Evolutionary conservation across 169 alveolate genomes (phyloP), one percentile per base, ranked within the genome.

Genomic region (Babesia bigemina): DNA sequence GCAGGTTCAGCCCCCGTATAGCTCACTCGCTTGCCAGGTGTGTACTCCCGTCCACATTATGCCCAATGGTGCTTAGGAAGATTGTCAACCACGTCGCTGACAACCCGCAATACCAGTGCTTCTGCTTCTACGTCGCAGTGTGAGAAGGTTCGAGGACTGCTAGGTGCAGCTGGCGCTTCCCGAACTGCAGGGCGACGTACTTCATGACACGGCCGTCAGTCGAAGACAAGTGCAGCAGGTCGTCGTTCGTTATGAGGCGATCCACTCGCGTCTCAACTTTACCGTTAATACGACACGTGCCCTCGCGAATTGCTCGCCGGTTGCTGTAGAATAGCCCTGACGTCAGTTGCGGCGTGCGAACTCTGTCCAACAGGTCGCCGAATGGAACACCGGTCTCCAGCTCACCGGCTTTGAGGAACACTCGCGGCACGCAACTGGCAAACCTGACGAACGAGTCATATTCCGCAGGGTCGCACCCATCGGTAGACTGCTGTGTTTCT

Each of bases 251-350:
- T 17, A 81, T 52, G 16, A 16, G 13, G 57, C 56, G 48, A 4
- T 55, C 50, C 36, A 63, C 63, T 10, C 65, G 52, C 11, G 60
- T 44, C 39, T 26, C 88, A 7, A 81, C 74, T 4, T 19, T 12
- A 4, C 88, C 88, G 44, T 81, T 81, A 14, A 81, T 66, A 8
- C 69, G 75, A 44, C 88, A 81, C 8, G 70, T 65, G 42, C 88
- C 88, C 56, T 81, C 88, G 42, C 67, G 56, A 13, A 81, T 81
- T 9, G 79, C 75, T 14, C 67, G 79, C 22, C 77, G 75, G 57
- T 81, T 81, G 49, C 77, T 39, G 58, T 81, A 58, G 49, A 81
- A 72, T 17, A 24, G 26, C n/a, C 71, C 77, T 21, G 73, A 56
- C 19, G 52, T 63, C 73, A 62, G 42, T 33, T 63, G 75, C 1